These are phyloP conservation scores for Lepraria neglecta DNA, from an alignment of 495 filamentous ascomycete species.

Conservation along the genomic window DNA sequence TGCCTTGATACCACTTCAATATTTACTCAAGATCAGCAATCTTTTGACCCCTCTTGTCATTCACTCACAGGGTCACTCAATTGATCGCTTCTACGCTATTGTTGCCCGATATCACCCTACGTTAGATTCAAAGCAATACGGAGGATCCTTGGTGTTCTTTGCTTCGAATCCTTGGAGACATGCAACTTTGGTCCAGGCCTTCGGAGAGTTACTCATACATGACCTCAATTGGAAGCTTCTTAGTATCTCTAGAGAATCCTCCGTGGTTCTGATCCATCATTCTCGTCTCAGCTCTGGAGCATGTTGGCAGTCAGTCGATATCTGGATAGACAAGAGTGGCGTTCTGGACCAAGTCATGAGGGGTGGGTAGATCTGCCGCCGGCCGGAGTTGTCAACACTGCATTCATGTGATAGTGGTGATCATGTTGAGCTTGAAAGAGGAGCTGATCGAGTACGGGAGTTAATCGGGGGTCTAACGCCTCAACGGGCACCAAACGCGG, in stretches of 20 bases:
- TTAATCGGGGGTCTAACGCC: conserved; percentile 1
- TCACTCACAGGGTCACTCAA: too few species aligned
- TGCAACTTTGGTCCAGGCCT: not conserved
- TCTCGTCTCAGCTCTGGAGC: not conserved
- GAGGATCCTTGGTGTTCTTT: too few species aligned
- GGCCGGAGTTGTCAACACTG: not conserved
- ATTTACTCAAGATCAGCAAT: too few species aligned
- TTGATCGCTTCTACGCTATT: too few species aligned
- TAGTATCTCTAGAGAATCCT: not conserved
- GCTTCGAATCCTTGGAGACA: not conserved
- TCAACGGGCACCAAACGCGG: conserved; percentile 19
- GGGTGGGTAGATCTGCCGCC: conserved; percentile 4
- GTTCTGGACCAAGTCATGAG: not conserved
- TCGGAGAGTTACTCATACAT: not conserved
- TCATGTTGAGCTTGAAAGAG: not conserved
- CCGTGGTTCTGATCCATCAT: not conserved
- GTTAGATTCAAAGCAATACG: too few species aligned
- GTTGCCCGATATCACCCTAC: too few species aligned
- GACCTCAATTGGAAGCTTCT: not conserved
- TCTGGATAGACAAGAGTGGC: not conserved
- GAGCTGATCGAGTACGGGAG: not conserved
- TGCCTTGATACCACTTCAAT: too few species aligned
- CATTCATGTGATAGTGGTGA: not conserved
- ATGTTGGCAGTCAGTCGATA: not conserved
- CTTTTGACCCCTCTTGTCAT: too few species aligned